Percentiles rank a stretch among this genome's conserved stretches.
Evolutionary conservation across 768 basidiomycete genomes (phyloP).

Genomic region (Hypsizygus marmoreus): DNA sequence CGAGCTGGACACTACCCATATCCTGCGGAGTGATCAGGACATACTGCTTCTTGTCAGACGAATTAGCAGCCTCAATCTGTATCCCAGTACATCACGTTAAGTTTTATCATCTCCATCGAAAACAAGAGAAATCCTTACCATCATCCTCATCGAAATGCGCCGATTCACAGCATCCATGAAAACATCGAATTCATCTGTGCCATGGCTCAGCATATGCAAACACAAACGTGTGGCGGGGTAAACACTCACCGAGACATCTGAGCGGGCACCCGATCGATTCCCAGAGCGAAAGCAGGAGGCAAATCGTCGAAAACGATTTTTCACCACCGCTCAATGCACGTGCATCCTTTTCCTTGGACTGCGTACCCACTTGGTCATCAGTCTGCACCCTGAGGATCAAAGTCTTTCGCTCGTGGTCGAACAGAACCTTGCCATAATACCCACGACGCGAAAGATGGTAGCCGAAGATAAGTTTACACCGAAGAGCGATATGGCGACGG

Average conservation of each 20-base stretch:
- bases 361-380: too few species aligned
- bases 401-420: constrained; percentile 72
- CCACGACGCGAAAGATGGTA: constrained; percentile 83
- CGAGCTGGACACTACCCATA: constrained; percentile 72
- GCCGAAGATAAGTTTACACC: constrained; percentile 82
- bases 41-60: constrained; percentile 87
- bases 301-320: constrained; percentile 96
- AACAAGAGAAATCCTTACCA: constrained; percentile 49
- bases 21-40: constrained; percentile 96
- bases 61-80: constrained; percentile 88
- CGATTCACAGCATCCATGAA: constrained; percentile 97
- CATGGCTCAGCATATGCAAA: not conserved
- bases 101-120: too few species aligned
- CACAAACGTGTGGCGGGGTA: too few species aligned
- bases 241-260: constrained; percentile 75
- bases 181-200: constrained; percentile 92
- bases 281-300: constrained; percentile 92
- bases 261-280: constrained; percentile 93
- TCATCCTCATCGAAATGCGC: constrained; percentile 94
- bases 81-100: not conserved
- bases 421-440: constrained; percentile 86
- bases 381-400: constrained; percentile 80
- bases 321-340: constrained; percentile 93
- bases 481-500: constrained; percentile 84
- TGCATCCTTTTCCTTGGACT: too few species aligned